A percentile compares a stretch with the other conserved stretches of the same genome.
These are phyloP conservation scores for Spergularia bocconei DNA, from an alignment of 148 eudicot genomes.

Conservation along the genomic window DNA sequence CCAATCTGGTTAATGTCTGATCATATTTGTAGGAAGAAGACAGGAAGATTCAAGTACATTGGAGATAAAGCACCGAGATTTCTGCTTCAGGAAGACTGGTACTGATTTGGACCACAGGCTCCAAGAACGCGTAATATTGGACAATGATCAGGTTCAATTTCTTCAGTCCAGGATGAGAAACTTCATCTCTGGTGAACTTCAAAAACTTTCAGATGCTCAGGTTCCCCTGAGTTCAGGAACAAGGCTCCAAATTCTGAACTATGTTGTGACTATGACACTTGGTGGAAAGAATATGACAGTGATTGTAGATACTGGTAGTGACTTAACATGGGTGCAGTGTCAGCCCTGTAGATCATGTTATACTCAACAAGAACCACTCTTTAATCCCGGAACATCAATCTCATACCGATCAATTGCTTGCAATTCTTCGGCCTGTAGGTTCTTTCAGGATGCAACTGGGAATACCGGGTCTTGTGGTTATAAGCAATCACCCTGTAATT, in stretches of 20 bases:
- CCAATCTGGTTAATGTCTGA: neutral
- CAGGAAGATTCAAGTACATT: conserved; percentile 50
- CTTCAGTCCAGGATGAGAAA: conserved; percentile 50
- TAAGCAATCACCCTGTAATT: conserved; percentile 41
- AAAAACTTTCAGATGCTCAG: conserved; percentile 35
- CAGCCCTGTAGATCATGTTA: conserved; percentile 72
- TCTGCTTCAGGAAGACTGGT: conserved; percentile 27
- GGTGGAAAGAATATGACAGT: conserved; percentile 64
- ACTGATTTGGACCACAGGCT: conserved; percentile 33
- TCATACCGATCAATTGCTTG: conserved; percentile 48
- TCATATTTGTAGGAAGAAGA: conserved; percentile 13
- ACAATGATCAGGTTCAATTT: conserved; percentile 46
- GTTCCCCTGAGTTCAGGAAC: conserved; percentile 63
- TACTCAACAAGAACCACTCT: conserved; percentile 63
- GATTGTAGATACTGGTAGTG: conserved; percentile 86
- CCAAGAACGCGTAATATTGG: conserved; percentile 40
- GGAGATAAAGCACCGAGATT: conserved; percentile 65
- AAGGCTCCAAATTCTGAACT: conserved; percentile 70
- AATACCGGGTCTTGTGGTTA: conserved; percentile 15
- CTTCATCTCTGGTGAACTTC: conserved; percentile 21
- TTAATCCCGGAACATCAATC: conserved; percentile 48
- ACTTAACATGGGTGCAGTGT: conserved; percentile 86
- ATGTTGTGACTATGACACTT: conserved; percentile 56
- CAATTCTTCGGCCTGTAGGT: conserved; percentile 44
- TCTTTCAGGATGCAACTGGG: conserved; percentile 43